Percentiles rank a stretch among this genome's conserved stretches.
phyloP scores from a whole-genome alignment of 2,329 filamentous ascomycete genomes.

The Calonectria hawksworthii region DNA sequence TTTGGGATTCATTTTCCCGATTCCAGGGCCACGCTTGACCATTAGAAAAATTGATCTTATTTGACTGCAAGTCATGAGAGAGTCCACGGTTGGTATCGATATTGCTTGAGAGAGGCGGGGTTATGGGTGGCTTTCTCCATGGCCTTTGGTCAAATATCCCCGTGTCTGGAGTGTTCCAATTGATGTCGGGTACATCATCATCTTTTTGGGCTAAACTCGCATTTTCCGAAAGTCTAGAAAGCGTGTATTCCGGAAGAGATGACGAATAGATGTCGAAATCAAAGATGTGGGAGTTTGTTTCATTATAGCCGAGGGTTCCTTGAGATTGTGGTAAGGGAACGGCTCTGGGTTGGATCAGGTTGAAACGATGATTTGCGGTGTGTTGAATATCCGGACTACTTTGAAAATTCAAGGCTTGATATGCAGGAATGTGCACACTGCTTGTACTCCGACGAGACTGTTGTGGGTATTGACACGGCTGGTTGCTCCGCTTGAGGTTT shows the following conservation, averaged over 20 bases:
- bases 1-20: neutral
- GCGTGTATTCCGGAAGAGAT: neutral
- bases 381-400: no score
- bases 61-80: neutral
- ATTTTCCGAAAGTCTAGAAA: neutral
- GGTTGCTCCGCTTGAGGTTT: neutral
- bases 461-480: neutral
- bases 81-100: no score
- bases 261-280: neutral
- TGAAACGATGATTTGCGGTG: no score
- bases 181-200: neutral
- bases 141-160: neutral
- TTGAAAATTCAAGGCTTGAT: neutral
- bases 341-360: no score
- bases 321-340: neutral
- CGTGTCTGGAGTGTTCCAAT: neutral
- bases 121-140: neutral
- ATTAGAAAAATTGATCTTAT: neutral
- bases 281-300: neutral
- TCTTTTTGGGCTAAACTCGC: neutral
- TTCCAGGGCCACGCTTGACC: neutral
- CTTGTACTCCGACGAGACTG: neutral
- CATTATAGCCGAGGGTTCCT: neutral
- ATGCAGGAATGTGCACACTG: neutral
- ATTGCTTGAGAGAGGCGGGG: neutral